Evolutionary conservation across 208 protist species (phyloP), one percentile per base, ranked within the genome.

Genomic region (Jaenimonas drosophilae): DNA sequence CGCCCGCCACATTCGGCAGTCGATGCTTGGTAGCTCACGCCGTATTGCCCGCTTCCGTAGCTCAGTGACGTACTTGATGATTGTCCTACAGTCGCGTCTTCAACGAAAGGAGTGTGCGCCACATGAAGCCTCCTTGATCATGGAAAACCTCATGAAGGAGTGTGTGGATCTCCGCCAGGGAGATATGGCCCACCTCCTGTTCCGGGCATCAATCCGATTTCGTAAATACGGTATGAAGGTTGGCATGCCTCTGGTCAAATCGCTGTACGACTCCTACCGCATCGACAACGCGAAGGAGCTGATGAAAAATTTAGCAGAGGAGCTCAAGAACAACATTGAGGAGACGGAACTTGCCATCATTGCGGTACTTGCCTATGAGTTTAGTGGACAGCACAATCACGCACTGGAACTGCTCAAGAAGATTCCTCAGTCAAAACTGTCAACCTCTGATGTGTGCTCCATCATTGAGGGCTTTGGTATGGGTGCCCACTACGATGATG

Each of bases 171-270:
- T 92, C n/a, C 75, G 70, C 5, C 88, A 95, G 42, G 68, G 73
- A 0, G 88, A 92, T 59, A 91, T 95, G 78, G 83, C 88, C 0
- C 88, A 95, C 52, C 64, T 95, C 6, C 76, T 95, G 16, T 91
- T 95, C 39, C 88, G 88, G 17, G 88, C 88, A 1, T 60, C 79
- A 9, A 48, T 95, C 49, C 88, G 88, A 4, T 95, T 95, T 52
- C 68, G 83, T 30, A 92, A 88, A 57, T 95, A 92, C 44, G 88
- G 83, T 0, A 39, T 88, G 27, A 56, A 27, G 2, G 60, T 95
- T 14, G 44, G 50, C 3, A 69, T 74, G 42, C 59, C 69, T 0
- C 65, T 88, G 38, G 70, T 92, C 24, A 73, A 76, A 21, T 57
- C 83, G 53, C 63, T 95, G 1, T 92, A 76, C 43, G 71, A 92